These are phyloP conservation scores for Cladosporium sp. DNA, from an alignment of 2,329 filamentous ascomycete genomes.

Conservation along the genomic window DNA sequence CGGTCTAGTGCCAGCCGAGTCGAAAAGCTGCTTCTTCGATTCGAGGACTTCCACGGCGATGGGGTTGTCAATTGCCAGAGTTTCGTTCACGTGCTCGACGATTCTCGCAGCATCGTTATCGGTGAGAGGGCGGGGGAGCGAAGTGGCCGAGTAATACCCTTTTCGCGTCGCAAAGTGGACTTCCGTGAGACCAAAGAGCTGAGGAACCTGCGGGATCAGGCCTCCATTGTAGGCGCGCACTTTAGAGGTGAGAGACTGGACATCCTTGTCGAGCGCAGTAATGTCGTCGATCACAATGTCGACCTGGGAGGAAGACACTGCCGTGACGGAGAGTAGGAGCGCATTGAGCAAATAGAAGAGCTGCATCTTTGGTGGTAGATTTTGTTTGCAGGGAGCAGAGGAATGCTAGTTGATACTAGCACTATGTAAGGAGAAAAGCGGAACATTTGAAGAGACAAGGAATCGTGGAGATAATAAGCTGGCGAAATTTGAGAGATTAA, in stretches of 20 bases:
- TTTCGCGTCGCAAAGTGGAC: constrained; percentile 16
- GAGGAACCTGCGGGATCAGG: constrained; percentile 15
- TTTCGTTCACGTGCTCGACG: constrained; percentile 15
- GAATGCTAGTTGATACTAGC: too few relatives aligned
- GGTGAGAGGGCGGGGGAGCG: constrained; percentile 10
- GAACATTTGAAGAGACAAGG: too few relatives aligned
- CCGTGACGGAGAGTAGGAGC: background rate
- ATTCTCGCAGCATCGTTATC: constrained; percentile 11
- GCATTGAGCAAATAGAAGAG: background rate
- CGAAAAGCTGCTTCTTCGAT: constrained; percentile 8
- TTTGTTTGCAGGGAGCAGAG: too few relatives aligned
- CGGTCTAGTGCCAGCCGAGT: background rate
- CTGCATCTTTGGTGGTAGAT: background rate
- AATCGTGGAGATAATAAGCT: too few relatives aligned
- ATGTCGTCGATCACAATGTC: constrained; percentile 19
- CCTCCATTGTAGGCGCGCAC: constrained; percentile 22
- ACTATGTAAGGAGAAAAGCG: too few relatives aligned
- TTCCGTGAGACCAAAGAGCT: constrained; percentile 1
- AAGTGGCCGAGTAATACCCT: constrained; percentile 15
- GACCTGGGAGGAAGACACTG: constrained; percentile 9
- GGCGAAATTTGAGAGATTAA: too few relatives aligned
- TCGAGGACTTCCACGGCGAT: constrained; percentile 3
- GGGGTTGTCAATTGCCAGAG: constrained; percentile 15
- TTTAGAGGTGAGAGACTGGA: constrained; percentile 18
- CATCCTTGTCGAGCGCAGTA: constrained; percentile 20